These are phyloP conservation scores for Tulasnella sp. DNA, from an alignment of 768 basidiomycete species.

Conservation along the genomic window DNA sequence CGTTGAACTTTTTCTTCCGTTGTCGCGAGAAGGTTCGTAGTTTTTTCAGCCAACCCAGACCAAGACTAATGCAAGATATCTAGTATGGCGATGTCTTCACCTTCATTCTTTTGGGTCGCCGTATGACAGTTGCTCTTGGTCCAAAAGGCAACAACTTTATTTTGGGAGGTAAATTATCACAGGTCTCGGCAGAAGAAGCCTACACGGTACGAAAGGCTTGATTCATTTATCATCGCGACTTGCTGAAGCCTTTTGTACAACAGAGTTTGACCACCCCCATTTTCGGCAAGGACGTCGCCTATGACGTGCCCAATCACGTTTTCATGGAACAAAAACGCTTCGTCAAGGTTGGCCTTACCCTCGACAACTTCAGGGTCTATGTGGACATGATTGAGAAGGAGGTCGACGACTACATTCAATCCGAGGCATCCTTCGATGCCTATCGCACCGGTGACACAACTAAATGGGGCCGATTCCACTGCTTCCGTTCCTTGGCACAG, in stretches of 20 bases:
- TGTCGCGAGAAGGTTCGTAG: slow-evolving; percentile 57
- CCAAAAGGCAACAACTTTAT: slow-evolving; percentile 89
- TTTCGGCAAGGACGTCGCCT: slow-evolving; percentile 95
- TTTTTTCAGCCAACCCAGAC: neutral
- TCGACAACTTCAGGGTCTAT: slow-evolving; percentile 82
- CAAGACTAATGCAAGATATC: neutral
- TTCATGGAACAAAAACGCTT: slow-evolving; percentile 99
- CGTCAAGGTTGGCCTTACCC: slow-evolving; percentile 88
- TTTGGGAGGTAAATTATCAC: slow-evolving; percentile 82
- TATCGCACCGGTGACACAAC: slow-evolving; percentile 54
- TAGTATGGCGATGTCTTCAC: slow-evolving; percentile 98
- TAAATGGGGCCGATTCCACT: slow-evolving; percentile 70
- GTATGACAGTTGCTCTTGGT: slow-evolving; percentile 81
- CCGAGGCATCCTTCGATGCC: slow-evolving; percentile 46
- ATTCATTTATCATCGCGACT: neutral
- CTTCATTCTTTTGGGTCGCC: slow-evolving; percentile 78
- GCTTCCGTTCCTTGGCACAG: slow-evolving; percentile 59
- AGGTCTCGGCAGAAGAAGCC: slow-evolving; percentile 91
- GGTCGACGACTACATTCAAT: slow-evolving; percentile 52
- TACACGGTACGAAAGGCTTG: slow-evolving; percentile 53
- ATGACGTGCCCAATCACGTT: slow-evolving; percentile 88
- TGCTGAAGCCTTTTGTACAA: neutral
- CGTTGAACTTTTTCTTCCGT: slow-evolving; percentile 71
- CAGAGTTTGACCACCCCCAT: slow-evolving; percentile 88
- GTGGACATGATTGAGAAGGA: slow-evolving; percentile 67